Percentiles rank a stretch among this genome's conserved stretches.
Conservation (phyloP, 441 rosid genomes). For the Mallotus japonicus region DNA sequence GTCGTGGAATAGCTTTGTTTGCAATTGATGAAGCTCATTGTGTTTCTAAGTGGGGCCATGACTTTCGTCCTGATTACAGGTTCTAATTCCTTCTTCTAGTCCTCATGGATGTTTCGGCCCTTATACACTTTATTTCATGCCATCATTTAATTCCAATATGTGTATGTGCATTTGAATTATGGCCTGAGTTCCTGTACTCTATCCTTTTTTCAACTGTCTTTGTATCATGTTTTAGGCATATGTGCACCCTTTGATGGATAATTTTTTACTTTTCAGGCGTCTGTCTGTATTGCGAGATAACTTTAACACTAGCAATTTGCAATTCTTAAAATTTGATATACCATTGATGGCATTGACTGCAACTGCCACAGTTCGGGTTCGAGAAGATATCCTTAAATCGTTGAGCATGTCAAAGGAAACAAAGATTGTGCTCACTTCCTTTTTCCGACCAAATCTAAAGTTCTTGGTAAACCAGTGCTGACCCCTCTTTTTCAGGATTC, state of each 20-base stretch:
- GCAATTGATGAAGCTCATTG: conserved; percentile 95
- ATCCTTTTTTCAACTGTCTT: background rate
- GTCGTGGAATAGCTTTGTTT: conserved; percentile 76
- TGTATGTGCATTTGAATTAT: background rate
- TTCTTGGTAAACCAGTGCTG: conserved; percentile 52
- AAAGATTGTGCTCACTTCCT: conserved; percentile 74
- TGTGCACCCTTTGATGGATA: background rate
- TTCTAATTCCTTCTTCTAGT: conserved; percentile 22
- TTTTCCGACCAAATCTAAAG: conserved; percentile 71
- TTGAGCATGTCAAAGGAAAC: conserved; percentile 66
- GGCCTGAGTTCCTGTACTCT: background rate
- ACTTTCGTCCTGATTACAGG: conserved; percentile 88
- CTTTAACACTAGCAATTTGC: conserved; percentile 51
- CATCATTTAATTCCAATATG: background rate
- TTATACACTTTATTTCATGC: background rate
- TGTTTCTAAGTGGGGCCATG: conserved; percentile 97
- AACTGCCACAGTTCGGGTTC: conserved; percentile 77
- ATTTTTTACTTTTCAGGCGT: conserved; percentile 46
- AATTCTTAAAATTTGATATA: conserved; percentile 57
- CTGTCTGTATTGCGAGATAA: conserved; percentile 66
- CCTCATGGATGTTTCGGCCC: background rate
- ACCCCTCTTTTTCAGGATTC: background rate
- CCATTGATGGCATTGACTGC: conserved; percentile 97
- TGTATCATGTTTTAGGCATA: conserved; percentile 1
- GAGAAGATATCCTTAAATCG: conserved; percentile 67